These are phyloP conservation scores for Crucihimalaya himalaica DNA, from an alignment of 345 rosid species.

Conservation along the genomic window DNA sequence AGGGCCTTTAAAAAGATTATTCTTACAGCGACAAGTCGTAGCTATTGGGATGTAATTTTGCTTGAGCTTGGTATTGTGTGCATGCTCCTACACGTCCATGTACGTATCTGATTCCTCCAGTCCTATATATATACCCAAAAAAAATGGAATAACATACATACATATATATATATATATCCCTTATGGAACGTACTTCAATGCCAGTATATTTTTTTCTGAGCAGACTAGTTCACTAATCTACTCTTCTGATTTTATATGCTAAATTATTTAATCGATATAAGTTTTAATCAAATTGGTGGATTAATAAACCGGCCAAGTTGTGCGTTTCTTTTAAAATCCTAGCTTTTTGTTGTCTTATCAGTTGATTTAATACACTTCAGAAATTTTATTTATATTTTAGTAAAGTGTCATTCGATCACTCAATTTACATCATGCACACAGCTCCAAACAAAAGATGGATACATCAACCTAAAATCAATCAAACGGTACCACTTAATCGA, in stretches of 20 bases:
- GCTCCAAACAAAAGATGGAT: neutral
- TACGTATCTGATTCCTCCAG: conserved; percentile 41
- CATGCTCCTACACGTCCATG: conserved; percentile 41
- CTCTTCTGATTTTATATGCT: neutral
- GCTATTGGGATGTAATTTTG: conserved; percentile 34
- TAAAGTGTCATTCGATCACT: conserved; percentile 12
- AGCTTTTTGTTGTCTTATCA: conserved; percentile 30
- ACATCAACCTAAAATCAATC: neutral
- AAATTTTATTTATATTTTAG: neutral
- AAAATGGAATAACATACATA: no score
- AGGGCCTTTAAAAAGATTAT: conserved; percentile 41
- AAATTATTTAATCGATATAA: neutral
- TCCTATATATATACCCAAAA: neutral
- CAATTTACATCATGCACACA: neutral
- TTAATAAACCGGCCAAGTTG: neutral
- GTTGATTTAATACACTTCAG: conserved; percentile 1
- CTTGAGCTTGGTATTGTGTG: conserved; percentile 33
- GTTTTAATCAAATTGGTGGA: conserved; percentile 9
- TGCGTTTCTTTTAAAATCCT: conserved; percentile 17
- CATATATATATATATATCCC: no score
- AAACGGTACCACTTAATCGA: conserved; percentile 8
- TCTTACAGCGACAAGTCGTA: conserved; percentile 42
- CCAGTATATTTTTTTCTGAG: neutral
- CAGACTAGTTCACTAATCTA: neutral
- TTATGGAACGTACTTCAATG: no score